These are phyloP conservation scores for Xanthoconium separans DNA, from an alignment of 1,284 basidiomycete genomes.

Conservation along the genomic window DNA sequence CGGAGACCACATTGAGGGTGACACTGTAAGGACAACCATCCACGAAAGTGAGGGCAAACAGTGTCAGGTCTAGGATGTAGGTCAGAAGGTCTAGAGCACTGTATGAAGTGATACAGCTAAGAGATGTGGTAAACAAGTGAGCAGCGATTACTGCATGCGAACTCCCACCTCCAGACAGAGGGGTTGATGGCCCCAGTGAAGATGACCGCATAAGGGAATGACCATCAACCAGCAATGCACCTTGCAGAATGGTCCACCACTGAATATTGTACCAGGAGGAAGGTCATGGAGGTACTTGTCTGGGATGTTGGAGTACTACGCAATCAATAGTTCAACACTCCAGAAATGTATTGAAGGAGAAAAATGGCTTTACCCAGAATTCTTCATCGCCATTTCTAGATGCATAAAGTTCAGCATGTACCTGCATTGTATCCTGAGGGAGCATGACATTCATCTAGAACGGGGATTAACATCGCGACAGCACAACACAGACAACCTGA, in stretches of 20 bases:
- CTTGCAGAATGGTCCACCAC: conserved; percentile 76
- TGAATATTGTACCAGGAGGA: conserved; percentile 51
- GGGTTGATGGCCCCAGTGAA: conserved; percentile 82
- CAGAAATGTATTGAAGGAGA: conserved; percentile 3
- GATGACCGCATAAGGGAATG: conserved; percentile 74
- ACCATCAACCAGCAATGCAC: conserved; percentile 77
- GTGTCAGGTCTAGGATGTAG: conserved; percentile 75
- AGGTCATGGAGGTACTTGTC: conserved; percentile 58
- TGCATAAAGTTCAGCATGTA: conserved; percentile 71
- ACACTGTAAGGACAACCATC: conserved; percentile 70
- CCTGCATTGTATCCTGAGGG: conserved; percentile 63
- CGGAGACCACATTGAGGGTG: conserved; percentile 70
- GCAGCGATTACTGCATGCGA: background rate
- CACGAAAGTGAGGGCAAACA: conserved; percentile 70
- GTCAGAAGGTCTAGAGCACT: too few species aligned
- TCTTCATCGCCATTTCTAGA: conserved; percentile 76
- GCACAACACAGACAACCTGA: background rate
- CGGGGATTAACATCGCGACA: background rate
- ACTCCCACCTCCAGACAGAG: conserved; percentile 62
- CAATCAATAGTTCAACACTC: background rate
- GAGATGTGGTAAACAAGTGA: background rate
- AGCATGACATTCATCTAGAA: conserved; percentile 63
- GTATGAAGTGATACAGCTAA: conserved; percentile 73
- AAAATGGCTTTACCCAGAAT: conserved; percentile 60
- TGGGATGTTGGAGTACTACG: conserved; percentile 71